Percentiles rank a stretch among this genome's conserved stretches.
These are phyloP conservation scores for Ascobolus immersus DNA, from an alignment of 495 filamentous ascomycete genomes.

Conservation along the genomic window DNA sequence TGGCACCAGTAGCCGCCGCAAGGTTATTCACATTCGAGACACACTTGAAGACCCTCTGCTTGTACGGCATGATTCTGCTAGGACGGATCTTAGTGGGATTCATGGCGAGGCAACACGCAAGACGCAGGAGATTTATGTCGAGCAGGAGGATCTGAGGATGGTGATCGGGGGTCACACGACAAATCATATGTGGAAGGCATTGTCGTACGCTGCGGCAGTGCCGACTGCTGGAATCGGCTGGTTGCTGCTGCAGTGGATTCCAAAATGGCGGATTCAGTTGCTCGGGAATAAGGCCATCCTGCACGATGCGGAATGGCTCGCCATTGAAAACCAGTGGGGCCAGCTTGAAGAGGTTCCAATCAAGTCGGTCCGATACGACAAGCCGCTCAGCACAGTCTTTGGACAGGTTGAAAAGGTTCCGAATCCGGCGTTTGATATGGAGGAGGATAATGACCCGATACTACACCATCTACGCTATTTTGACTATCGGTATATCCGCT, in stretches of 20 bases:
- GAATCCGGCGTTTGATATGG: conserved; percentile 26
- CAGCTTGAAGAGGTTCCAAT: conserved; percentile 55
- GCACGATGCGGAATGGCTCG: conserved; percentile 61
- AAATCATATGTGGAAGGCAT: conserved; percentile 33
- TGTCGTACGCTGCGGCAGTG: conserved; percentile 44
- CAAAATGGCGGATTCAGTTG: conserved; percentile 56
- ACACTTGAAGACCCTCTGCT: conserved; percentile 50
- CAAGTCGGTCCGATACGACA: conserved; percentile 41
- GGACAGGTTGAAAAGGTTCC: conserved; percentile 33
- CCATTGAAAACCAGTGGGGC: conserved; percentile 90
- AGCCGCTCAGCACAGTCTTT: conserved; percentile 68
- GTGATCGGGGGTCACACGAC: conserved; percentile 78
- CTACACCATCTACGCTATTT: conserved; percentile 43
- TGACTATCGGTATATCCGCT: conserved; percentile 80
- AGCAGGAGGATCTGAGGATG: conserved; percentile 75
- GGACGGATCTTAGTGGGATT: no score
- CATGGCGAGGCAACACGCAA: conserved; percentile 28
- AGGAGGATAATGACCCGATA: conserved; percentile 69
- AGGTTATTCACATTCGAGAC: conserved; percentile 29
- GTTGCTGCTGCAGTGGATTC: conserved; percentile 74
- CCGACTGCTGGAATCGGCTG: conserved; percentile 52
- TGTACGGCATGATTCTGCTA: conserved; percentile 32
- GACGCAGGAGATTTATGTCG: conserved; percentile 76
- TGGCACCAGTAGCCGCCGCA: conserved; percentile 21
- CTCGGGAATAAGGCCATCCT: conserved; percentile 43